A percentile compares a stretch with the other conserved stretches of the same genome.
These are phyloP conservation scores for Paspalum notatum DNA, from an alignment of 176 grass and related monocot genomes.

Conservation along the genomic window DNA sequence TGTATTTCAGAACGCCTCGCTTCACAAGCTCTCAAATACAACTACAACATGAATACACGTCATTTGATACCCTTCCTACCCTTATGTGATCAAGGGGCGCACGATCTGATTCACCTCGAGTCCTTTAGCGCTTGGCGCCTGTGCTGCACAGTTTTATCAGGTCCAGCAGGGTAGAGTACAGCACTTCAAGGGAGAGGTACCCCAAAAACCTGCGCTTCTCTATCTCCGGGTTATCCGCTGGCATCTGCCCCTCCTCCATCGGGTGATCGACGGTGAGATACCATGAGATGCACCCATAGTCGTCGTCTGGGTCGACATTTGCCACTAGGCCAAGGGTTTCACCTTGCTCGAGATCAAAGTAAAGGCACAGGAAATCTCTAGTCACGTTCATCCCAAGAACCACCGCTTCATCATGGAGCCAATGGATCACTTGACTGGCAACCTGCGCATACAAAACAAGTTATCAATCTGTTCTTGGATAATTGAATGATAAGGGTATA, in stretches of 20 bases:
- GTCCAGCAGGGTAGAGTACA: slow-evolving; percentile 82
- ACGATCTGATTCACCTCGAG: not conserved
- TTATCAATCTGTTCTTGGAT: slow-evolving; percentile 5
- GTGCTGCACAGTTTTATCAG: slow-evolving; percentile 69
- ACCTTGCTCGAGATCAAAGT: slow-evolving; percentile 81
- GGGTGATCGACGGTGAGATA: slow-evolving; percentile 56
- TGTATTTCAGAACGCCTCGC: not conserved
- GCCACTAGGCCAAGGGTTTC: slow-evolving; percentile 80
- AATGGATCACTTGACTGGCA: slow-evolving; percentile 81
- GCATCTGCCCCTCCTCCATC: slow-evolving; percentile 53
- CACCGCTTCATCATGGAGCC: slow-evolving; percentile 84
- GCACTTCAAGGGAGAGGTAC: slow-evolving; percentile 68
- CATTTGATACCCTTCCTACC: not conserved
- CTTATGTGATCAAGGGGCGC: not conserved
- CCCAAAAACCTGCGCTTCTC: slow-evolving; percentile 71
- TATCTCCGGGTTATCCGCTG: slow-evolving; percentile 41
- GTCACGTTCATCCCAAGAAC: slow-evolving; percentile 79
- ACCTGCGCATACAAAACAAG: slow-evolving; percentile 47
- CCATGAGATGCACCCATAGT: slow-evolving; percentile 74
- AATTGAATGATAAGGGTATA: slow-evolving; percentile 18
- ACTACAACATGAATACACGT: not conserved
- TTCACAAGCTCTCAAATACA: slow-evolving; percentile 1
- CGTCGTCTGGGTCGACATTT: slow-evolving; percentile 65
- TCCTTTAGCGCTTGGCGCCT: slow-evolving; percentile 53
- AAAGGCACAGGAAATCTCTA: slow-evolving; percentile 81